Conservation (phyloP, 352 stramenopile genomes). For the Pythium aquatile region DNA sequence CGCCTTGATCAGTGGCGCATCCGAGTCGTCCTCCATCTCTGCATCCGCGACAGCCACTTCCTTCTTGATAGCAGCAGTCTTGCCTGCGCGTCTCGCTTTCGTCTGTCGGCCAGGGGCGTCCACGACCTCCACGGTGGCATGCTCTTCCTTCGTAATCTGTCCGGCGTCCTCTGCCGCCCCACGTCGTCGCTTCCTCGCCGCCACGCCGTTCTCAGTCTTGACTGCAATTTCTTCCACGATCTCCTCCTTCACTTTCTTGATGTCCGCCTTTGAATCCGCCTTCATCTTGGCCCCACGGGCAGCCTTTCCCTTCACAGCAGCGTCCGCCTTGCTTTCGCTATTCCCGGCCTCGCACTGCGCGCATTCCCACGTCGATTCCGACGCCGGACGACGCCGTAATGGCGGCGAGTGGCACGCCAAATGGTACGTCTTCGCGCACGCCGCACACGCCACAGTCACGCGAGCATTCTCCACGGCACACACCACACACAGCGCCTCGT, state of each 20-base stretch:
- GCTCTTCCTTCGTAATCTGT: background rate
- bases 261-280: background rate
- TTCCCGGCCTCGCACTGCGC: background rate
- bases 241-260: background rate
- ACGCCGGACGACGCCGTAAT: conserved; percentile 42
- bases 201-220: background rate
- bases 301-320: background rate
- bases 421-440: conserved; percentile 46
- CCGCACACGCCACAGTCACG: conserved; percentile 44
- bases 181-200: background rate
- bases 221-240: background rate
- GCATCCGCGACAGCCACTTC: background rate
- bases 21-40: background rate
- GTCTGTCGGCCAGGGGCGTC: background rate
- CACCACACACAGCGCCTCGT: conserved; percentile 32
- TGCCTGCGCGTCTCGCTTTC: background rate
- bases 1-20: conserved; percentile 2
- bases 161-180: background rate
- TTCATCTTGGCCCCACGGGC: background rate
- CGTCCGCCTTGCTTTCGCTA: background rate
- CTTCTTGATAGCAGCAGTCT: background rate
- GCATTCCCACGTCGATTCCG: conserved; percentile 45
- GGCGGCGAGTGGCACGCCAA: conserved; percentile 54
- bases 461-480: conserved; percentile 40
- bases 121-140: background rate